These are phyloP conservation scores for Mycoemilia scoparia DNA, from an alignment of 192 early-diverging fungal species.

Conservation along the genomic window DNA sequence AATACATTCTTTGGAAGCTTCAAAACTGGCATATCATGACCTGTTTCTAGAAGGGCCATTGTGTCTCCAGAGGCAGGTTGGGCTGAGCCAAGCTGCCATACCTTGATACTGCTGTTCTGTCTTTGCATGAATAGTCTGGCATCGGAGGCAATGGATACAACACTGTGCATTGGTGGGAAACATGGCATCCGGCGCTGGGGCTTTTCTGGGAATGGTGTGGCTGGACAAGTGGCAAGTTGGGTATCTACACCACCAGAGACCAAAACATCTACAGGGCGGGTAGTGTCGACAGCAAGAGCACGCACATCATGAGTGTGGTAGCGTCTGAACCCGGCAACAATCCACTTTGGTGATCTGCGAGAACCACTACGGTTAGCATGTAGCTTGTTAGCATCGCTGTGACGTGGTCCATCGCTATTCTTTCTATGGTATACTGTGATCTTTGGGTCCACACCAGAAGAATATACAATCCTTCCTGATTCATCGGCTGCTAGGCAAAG, in stretches of 20 bases:
- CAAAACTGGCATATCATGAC: constrained; percentile 25
- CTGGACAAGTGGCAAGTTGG: constrained; percentile 40
- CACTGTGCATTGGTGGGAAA: constrained; percentile 37
- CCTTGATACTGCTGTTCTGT: constrained; percentile 44
- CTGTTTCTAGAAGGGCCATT: constrained; percentile 10
- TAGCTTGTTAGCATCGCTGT: too few species aligned
- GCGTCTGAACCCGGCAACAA: constrained; percentile 63
- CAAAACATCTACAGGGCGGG: constrained; percentile 41
- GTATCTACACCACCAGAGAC: constrained; percentile 76
- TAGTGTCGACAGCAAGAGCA: constrained; percentile 61
- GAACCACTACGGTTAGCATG: constrained; percentile 2
- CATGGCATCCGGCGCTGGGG: constrained; percentile 42
- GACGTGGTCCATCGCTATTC: constrained; percentile 1
- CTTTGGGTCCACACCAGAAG: constrained; percentile 81
- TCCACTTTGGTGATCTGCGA: constrained; percentile 35
- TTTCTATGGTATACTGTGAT: constrained; percentile 42
- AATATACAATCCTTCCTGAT: constrained; percentile 56
- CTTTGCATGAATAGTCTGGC: constrained; percentile 40
- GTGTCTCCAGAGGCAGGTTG: constrained; percentile 13
- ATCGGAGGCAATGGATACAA: constrained; percentile 42
- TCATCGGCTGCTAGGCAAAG: constrained; percentile 53
- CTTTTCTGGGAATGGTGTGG: constrained; percentile 38
- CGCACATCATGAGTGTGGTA: constrained; percentile 93
- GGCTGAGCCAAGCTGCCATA: constrained; percentile 67
- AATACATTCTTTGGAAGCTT: constrained; percentile 50